Evolutionary conservation across 345 rosid genomes (phyloP), one percentile per base, ranked within the genome.

Genomic region (Hirschfeldia incana): DNA sequence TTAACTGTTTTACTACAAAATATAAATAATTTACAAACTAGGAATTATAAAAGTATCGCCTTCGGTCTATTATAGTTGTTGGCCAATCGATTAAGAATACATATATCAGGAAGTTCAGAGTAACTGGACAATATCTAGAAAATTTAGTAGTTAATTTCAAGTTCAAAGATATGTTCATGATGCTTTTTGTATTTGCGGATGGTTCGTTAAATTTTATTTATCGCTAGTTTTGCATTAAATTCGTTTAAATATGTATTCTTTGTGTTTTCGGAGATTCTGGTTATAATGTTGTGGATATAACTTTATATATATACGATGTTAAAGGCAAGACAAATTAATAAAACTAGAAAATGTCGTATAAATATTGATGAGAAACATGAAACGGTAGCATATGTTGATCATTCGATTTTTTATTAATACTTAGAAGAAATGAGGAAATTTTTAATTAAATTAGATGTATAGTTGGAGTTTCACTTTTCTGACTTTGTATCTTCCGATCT

Each of bases 381-480:
- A 51, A 51, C 58, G 58, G 21, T 51, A 46, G 53, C 49, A 42
- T 42, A 42, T 42, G 13, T 26, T 60, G 15, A 60, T 28, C 64
- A 60, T 61, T 61, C 36, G 6, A 12, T 30, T 62, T 65, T 63
- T 17, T 8, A 16, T 64, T 17, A 49, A 64, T 49, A 64, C 8
- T 49, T 66, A 8, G 36, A 36, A 65, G 64, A 65, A 74, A 34
- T 42, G 39, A 74, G 36, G 55, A 53, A 74, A 33, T 16, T 39
- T 12, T 16, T 60, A 17, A 16, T 27, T 64, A 15, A 27, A 75
- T 27, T 66, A 27, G 7, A 60, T 53, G 68, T 15, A 21, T 57
- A 58, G 79, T 59, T 58, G 60, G 49, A 76, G 74, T 76, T 58
- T 67, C 67, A 76, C 79, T 44, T 76, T 21, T 17, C 17, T 76